Base-by-base conservation (phyloP, 495 filamentous ascomycete genomes). In the Glutinoglossum americanum region DNA sequence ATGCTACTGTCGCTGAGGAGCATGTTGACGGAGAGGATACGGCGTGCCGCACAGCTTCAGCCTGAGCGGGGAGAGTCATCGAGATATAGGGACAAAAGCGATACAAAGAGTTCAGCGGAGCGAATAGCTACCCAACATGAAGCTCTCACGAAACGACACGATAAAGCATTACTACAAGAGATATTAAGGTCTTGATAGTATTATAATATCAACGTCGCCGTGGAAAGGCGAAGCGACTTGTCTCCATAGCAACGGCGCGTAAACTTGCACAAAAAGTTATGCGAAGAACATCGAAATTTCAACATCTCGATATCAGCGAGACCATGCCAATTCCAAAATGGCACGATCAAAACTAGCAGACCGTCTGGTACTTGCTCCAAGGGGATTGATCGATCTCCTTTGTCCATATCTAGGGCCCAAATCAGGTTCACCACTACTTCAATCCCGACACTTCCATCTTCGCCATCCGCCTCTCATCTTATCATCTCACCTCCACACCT, bases 1-100 rank as follows among this genome's bases (percentile, higher is more conserved):
- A 67, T 56, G 68, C 62, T 51, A 75, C 68, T 10, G 74, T 77
- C 39, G 69, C 61, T 39, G 71, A 62, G 15, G 74, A 70, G 62
- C 73, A 76, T 61, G 73, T 75, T 59, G 72, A 62, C 37, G 70
- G 69, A 28, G 74, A 75, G 51, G 68, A 70, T 57, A 78, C 65
- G 23, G 72, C 73, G 51, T 65, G 67, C 63, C 74, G 77, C 58
- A 79, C 37, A 8, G 37, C 23, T 13, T 58, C 44, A 6, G 30
- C 23, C 56, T 44, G 56, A 41, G 25, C 19, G n/a, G 23, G 39
- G 11, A 53, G 26, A 30, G 49, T 17, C 49, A 53, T 53, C n/a
- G 49, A 15, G 21, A 53, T 53, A 19, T 28, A 1, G 15, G 7
- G 49, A 30, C 8, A 28, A 19, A 27, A 30, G 13, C 25, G 23